These are phyloP conservation scores for Torulaspora maleeae DNA, from an alignment of 805 yeast genomes.

Conservation along the genomic window DNA sequence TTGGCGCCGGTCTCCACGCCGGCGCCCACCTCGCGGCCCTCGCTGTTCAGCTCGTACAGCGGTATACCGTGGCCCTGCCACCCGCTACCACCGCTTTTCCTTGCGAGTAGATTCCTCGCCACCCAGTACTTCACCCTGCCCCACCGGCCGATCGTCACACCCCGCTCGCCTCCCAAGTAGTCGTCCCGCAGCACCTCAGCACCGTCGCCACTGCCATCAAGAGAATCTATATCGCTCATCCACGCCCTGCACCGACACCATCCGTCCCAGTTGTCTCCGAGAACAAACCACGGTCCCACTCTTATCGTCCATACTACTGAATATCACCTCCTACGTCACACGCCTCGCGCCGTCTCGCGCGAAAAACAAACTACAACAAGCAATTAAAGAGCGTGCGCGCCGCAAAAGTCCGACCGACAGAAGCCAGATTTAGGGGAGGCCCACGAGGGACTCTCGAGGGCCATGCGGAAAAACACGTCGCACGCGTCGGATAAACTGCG, in stretches of 20 bases:
- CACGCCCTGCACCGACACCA: neutral
- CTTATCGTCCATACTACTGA: neutral
- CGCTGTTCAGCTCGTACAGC: slow-evolving; percentile 20
- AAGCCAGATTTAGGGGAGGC: no score
- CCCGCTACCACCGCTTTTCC: neutral
- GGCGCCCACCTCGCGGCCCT: slow-evolving; percentile 8
- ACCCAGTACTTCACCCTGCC: neutral
- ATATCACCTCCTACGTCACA: neutral
- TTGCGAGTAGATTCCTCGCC: neutral
- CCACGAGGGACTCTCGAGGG: neutral
- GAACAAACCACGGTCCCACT: no score
- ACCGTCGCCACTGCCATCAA: slow-evolving; percentile 3
- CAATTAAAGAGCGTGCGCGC: neutral
- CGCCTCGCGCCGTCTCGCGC: neutral
- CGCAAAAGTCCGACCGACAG: neutral
- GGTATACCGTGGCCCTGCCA: slow-evolving; percentile 21
- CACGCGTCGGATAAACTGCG: neutral
- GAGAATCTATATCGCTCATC: slow-evolving; percentile 9
- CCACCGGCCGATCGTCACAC: neutral
- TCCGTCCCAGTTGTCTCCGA: neutral
- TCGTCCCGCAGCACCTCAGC: slow-evolving; percentile 2
- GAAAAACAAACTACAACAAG: neutral
- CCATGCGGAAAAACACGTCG: neutral
- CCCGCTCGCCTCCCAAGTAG: neutral
- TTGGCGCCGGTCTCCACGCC: neutral